Evolutionary conservation across 768 basidiomycete species (phyloP).

Genomic region (Tremella mesenterica): DNA sequence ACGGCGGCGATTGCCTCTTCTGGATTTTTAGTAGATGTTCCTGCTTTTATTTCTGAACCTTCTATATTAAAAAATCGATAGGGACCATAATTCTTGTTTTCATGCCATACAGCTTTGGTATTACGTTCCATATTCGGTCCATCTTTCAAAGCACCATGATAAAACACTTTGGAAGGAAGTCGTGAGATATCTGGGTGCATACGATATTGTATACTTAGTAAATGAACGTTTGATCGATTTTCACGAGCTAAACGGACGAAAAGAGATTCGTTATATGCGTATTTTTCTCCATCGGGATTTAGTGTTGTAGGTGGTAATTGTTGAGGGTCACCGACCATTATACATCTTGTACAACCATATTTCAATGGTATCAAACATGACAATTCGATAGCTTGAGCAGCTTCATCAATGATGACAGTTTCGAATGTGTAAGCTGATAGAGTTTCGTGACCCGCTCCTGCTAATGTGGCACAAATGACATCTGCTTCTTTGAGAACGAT

Average conservation of each 20-base stretch:
- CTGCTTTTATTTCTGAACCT: conserved; percentile 58
- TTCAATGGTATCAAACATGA: conserved; percentile 91
- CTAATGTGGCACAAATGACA: conserved; percentile 85
- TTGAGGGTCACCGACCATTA: conserved; percentile 73
- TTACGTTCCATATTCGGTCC: conserved; percentile 80
- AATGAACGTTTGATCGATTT: conserved; percentile 71
- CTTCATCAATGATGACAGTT: conserved; percentile 94
- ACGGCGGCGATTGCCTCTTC: conserved; percentile 67
- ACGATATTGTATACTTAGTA: conserved; percentile 96
- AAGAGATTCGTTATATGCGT: conserved; percentile 70
- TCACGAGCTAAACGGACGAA: conserved; percentile 84
- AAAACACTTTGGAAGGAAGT: conserved; percentile 82
- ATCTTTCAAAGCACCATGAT: conserved; percentile 66
- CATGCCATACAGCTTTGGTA: conserved; percentile 80
- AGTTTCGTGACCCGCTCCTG: conserved; percentile 83
- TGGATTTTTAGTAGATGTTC: conserved; percentile 67
- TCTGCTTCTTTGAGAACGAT: conserved; percentile 82
- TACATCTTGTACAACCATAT: conserved; percentile 69
- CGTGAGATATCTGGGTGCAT: conserved; percentile 96
- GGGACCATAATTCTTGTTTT: conserved; percentile 62
- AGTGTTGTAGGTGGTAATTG: conserved; percentile 93
- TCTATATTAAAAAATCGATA: conserved; percentile 84
- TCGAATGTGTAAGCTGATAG: conserved; percentile 78
- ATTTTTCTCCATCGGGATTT: conserved; percentile 55
- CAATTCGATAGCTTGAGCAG: conserved; percentile 91